Evolutionary conservation across 2,329 filamentous ascomycete genomes (phyloP), one percentile per base, ranked within the genome.

Genomic region (Claviceps arundinis): DNA sequence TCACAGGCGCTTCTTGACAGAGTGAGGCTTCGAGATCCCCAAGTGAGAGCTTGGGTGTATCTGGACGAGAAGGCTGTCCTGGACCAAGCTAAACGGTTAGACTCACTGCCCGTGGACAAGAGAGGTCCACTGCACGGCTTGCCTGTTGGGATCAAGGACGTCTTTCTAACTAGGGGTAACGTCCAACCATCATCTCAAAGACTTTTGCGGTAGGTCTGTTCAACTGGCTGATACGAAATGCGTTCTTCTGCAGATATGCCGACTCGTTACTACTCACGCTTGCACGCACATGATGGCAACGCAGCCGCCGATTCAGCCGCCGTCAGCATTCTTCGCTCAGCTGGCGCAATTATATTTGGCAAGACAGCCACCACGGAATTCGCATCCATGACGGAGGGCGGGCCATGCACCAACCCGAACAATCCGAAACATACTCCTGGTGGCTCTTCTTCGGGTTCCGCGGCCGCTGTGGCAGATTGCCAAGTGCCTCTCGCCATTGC

Each of bases 361-460:
- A 68, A 68, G 51, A 68, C 66, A 1, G 78, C 74, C 0, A 85
- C 81, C 0, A 82, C 82, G 0, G 80, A 85, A 59, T 84, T 85
- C 57, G 79, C 81, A 0, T 74, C 77, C 2, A 78, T 73, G 0
- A 71, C 70, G 1, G 63, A 69, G 14, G 80, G 80, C 0, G 79
- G 80, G 0, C 70, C 75, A 1, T 70, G 70, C 50, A 81, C 70
- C 49, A 87, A 87, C 60, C 80, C 82, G 0, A 87, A 88, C 57
- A 81, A 87, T 61, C 62, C 68, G 1, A 73, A 71, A 0, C 74
- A 84, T 4, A 85, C 82, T 0, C 82, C 83, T 0, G 83, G 83
- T 1, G 83, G 83, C 46, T 85, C 82, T 0, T 85, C 81, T 0
- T 80, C 81, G 0, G 83, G 84, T 0, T 85, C 82, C 0, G 83